These are phyloP conservation scores for Calocybe gambosa DNA, from an alignment of 1,284 basidiomycete genomes.

Conservation along the genomic window DNA sequence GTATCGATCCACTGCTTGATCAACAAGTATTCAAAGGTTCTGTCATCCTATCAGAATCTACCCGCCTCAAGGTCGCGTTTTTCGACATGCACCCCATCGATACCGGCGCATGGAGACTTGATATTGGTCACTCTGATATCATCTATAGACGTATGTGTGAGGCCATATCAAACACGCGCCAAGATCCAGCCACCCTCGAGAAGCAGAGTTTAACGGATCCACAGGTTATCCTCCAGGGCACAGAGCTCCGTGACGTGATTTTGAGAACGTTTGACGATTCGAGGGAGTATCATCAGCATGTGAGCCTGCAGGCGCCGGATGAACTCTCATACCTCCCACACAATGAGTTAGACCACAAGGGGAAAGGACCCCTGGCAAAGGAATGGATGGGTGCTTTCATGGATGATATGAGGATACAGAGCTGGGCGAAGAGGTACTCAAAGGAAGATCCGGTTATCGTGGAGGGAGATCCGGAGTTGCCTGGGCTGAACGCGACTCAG, in stretches of 20 bases:
- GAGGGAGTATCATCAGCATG: constrained; percentile 21
- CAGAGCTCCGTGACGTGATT: constrained; percentile 62
- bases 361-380: constrained; percentile 5
- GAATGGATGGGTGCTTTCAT: constrained; percentile 48
- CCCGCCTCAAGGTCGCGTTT: constrained; percentile 56
- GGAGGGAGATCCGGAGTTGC: constrained; percentile 75
- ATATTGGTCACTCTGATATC: constrained; percentile 65
- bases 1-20: constrained; percentile 47
- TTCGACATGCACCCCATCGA: constrained; percentile 43
- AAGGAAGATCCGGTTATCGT: constrained; percentile 57
- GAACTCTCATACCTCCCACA: constrained; percentile 28
- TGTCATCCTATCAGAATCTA: constrained; percentile 42
- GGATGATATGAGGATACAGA: constrained; percentile 65
- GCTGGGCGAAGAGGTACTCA: constrained; percentile 69
- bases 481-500: constrained; percentile 73
- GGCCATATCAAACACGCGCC: constrained; percentile 57
- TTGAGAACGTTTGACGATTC: constrained; percentile 42
- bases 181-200: constrained; percentile 46
- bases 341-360: constrained; percentile 16
- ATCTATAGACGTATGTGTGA: constrained; percentile 64
- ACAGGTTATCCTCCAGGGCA: constrained; percentile 53
- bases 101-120: constrained; percentile 61
- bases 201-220: constrained; percentile 26
- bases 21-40: constrained; percentile 49
- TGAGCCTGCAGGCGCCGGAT: constrained; percentile 20